Conservation (phyloP, 2,329 filamentous ascomycete species). For the Cladosporium sp. region DNA sequence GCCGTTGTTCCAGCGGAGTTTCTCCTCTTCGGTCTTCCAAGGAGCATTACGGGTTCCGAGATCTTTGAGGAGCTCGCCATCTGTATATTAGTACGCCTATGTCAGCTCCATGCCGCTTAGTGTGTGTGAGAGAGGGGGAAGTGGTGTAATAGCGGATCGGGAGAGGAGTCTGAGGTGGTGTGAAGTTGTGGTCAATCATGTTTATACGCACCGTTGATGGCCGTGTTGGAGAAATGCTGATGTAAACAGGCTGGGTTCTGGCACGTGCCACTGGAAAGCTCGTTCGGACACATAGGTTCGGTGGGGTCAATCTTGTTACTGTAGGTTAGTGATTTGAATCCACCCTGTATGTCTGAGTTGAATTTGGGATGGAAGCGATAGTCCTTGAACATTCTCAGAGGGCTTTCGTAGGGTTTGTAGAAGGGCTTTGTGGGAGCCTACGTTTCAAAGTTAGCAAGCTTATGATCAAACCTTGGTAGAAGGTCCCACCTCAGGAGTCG, state of each 20-base stretch:
- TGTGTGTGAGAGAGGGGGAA: neutral
- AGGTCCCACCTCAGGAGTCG: slow-evolving; percentile 13
- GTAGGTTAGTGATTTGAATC: slow-evolving; percentile 86
- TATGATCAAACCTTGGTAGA: neutral
- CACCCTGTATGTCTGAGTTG: slow-evolving; percentile 63
- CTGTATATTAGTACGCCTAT: slow-evolving; percentile 28
- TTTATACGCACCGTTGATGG: slow-evolving; percentile 66
- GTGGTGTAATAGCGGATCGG: neutral
- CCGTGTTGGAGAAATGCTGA: slow-evolving; percentile 76
- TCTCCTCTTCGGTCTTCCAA: slow-evolving; percentile 22
- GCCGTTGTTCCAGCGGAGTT: slow-evolving; percentile 53
- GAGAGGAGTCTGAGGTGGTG: neutral
- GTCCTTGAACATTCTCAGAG: slow-evolving; percentile 75
- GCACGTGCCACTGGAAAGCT: slow-evolving; percentile 68
- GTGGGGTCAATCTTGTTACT: slow-evolving; percentile 82
- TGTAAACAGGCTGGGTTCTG: slow-evolving; percentile 67
- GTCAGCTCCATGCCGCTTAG: slow-evolving; percentile 23
- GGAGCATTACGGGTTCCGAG: slow-evolving; percentile 26
- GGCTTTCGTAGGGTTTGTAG: slow-evolving; percentile 70
- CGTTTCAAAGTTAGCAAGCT: neutral
- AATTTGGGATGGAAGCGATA: slow-evolving; percentile 87
- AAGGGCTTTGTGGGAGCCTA: neutral
- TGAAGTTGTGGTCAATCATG: neutral
- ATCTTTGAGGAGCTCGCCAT: slow-evolving; percentile 28
- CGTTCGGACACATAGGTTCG: slow-evolving; percentile 70